A percentile compares a stretch with the other conserved stretches of the same genome.
Evolutionary conservation across 768 basidiomycete genomes (phyloP).

Genomic region (Mycena floridula): DNA sequence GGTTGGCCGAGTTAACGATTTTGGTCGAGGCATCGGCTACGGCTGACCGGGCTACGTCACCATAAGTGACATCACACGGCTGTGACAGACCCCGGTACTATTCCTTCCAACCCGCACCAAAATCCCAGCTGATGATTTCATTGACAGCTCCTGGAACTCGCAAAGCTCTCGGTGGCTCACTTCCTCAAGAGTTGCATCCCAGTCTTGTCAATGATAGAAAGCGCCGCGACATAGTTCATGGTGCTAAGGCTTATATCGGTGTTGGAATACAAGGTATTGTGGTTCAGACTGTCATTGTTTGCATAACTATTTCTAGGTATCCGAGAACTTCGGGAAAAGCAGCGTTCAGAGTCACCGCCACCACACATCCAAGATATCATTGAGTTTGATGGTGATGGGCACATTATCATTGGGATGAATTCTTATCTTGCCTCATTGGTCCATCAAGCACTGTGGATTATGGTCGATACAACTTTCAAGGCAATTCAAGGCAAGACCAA

Average conservation of each 20-base stretch:
- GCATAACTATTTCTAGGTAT: background rate
- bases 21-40: too few relatives aligned
- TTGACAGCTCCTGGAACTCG: background rate
- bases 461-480: conserved; percentile 7
- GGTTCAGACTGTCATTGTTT: background rate
- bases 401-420: background rate
- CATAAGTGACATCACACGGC: too few relatives aligned
- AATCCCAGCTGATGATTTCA: too few relatives aligned
- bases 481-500: conserved; percentile 2
- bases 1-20: too few relatives aligned
- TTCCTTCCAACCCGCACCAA: too few relatives aligned
- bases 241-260: background rate
- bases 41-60: too few relatives aligned
- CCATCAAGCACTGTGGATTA: conserved; percentile 3
- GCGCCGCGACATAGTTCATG: background rate
- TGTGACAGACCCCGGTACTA: too few relatives aligned
- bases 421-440: background rate
- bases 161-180: background rate
- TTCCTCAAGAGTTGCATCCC: conserved; percentile 4
- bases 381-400: background rate
- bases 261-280: background rate
- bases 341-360: background rate
- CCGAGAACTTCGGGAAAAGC: background rate
- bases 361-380: background rate
- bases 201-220: conserved; percentile 2